Conservation (phyloP, 1,284 basidiomycete genomes). For the Takashimella koratensis region DNA sequence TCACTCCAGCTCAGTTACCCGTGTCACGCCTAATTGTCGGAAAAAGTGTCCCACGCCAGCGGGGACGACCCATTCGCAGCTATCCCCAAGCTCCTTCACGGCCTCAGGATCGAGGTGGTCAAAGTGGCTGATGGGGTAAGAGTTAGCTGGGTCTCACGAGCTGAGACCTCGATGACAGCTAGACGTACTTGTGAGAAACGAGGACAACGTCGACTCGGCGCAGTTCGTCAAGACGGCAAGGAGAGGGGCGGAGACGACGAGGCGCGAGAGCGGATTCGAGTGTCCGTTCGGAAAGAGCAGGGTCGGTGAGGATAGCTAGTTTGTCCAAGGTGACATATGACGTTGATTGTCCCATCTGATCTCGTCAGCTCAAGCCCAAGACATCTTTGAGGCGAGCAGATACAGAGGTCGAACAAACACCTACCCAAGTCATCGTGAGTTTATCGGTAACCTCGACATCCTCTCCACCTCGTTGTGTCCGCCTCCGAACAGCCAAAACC, state of each 20-base stretch:
- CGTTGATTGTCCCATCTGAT: slow-evolving; percentile 50
- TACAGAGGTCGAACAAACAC: slow-evolving; percentile 3
- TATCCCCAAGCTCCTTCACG: slow-evolving; percentile 43
- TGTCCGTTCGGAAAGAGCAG: slow-evolving; percentile 51
- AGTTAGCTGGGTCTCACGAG: slow-evolving; percentile 38
- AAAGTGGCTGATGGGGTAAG: slow-evolving; percentile 41
- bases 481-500: not conserved
- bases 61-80: slow-evolving; percentile 45
- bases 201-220: slow-evolving; percentile 50
- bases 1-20: slow-evolving; percentile 47
- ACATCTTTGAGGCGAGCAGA: not conserved
- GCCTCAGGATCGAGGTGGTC: slow-evolving; percentile 47
- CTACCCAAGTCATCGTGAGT: slow-evolving; percentile 43
- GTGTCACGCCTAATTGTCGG: slow-evolving; percentile 34
- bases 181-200: slow-evolving; percentile 50
- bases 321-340: slow-evolving; percentile 52
- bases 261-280: slow-evolving; percentile 48
- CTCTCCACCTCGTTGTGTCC: slow-evolving; percentile 19
- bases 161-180: slow-evolving; percentile 36
- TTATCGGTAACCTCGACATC: slow-evolving; percentile 43
- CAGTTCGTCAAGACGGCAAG: slow-evolving; percentile 48
- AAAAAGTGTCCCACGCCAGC: slow-evolving; percentile 41
- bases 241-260: slow-evolving; percentile 47
- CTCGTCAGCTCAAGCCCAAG: not conserved
- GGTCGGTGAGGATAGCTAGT: slow-evolving; percentile 53